phyloP scores from a whole-genome alignment of 2,329 filamentous ascomycete genomes.

The Hypoxylon sp. region DNA sequence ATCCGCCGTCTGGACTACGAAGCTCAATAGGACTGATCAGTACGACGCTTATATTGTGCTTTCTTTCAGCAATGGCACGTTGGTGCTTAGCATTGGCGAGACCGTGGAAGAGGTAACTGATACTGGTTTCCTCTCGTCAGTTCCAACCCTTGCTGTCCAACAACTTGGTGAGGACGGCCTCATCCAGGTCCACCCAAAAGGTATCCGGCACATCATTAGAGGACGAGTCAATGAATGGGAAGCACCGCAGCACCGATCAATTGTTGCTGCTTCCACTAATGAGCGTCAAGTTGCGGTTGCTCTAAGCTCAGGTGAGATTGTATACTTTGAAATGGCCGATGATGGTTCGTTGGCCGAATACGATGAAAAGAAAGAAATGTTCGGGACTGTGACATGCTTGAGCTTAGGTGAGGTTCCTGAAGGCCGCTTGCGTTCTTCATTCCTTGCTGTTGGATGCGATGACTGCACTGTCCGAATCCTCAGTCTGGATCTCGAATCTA shows the following conservation, averaged over 20 bases:
- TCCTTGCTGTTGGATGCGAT: conserved; percentile 95
- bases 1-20: conserved; percentile 94
- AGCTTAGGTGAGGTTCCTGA: conserved; percentile 93
- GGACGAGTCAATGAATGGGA: conserved; percentile 93
- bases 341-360: conserved; percentile 94
- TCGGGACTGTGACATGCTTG: conserved; percentile 93
- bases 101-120: conserved; percentile 96
- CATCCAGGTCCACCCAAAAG: conserved; percentile 95
- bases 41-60: conserved; percentile 97
- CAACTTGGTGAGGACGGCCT: conserved; percentile 93
- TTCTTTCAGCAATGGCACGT: conserved; percentile 88
- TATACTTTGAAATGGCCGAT: conserved; percentile 97
- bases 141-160: conserved; percentile 91
- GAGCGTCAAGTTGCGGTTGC: conserved; percentile 93
- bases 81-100: conserved; percentile 95
- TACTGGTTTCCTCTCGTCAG: conserved; percentile 89
- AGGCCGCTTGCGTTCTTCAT: conserved; percentile 88
- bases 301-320: conserved; percentile 94
- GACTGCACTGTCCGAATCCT: conserved; percentile 95
- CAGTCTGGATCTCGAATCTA: conserved; percentile 89
- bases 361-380: conserved; percentile 94
- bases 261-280: conserved; percentile 94
- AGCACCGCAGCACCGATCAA: conserved; percentile 91
- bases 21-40: conserved; percentile 82
- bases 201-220: conserved; percentile 87